Evolutionary conservation across 164 flowering plant species (phyloP), one percentile per base, ranked within the genome.

Genomic region (Umbilicus rupestris): DNA sequence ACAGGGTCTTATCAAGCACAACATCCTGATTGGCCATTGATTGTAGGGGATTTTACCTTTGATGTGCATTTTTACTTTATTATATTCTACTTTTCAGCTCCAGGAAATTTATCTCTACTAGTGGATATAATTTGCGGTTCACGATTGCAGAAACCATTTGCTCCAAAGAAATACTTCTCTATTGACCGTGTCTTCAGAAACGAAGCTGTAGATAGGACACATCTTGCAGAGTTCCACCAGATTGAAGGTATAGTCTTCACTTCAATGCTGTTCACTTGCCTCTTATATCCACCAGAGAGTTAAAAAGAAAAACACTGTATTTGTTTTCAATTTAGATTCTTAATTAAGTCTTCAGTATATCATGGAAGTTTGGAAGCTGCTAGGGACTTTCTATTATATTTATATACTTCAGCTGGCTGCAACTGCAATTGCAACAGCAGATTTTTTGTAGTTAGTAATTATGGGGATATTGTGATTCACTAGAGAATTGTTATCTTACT

Each of bases 181-280:
- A 92, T 95, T 19, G 97, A 92, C 67, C 96, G 97, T n/a, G 97
- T 95, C 45, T 95, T 92, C 82, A 80, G 99, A 79, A 95, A 95
- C 82, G 99, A 95, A 84, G 96, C 99, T 16, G 99, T 95, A 0
- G 99, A 95, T 72, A 82, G 96, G 66, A 95, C 99, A 10, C 99
- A 95, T 84, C 94, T 92, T 65, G 99, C 99, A 10, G 99, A 95
- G 77, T 92, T 95, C 71, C 97, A 95, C 71, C 99, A 95, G 80
- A 88, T 95, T 65, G 99, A 95, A 88, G 99, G 97, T 90, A 81
- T 33, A 39, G 16, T 70, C 20, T 20, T 26, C 7, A 33, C 5
- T 39, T 10, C 12, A 63, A 62, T 33, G 57, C 45, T n/a, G 26
- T 49, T 31, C 68, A 5, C 6, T 37, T 19, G 68, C 60, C 28